Evolutionary conservation across 176 grass and related monocot species (phyloP).

Genomic region (Eragrostis curvula): DNA sequence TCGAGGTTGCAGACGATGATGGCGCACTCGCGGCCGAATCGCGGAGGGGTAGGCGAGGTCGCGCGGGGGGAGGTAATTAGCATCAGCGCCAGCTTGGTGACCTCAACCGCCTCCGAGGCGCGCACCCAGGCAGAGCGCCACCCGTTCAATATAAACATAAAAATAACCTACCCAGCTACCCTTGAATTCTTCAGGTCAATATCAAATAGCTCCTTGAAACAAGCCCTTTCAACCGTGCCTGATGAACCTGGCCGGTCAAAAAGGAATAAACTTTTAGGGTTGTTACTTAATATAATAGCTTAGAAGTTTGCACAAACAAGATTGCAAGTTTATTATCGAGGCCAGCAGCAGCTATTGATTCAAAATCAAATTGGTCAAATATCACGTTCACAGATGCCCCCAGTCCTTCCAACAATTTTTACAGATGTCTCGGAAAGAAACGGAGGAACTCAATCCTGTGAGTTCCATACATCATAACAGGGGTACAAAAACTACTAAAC

Average conservation of each 20-base stretch:
- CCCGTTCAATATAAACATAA: not conserved
- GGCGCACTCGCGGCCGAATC: too few species aligned
- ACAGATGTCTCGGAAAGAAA: conserved; percentile 83
- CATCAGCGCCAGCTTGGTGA: too few species aligned
- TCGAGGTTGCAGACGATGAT: too few species aligned
- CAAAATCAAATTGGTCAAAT: conserved; percentile 95
- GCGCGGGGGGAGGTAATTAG: too few species aligned
- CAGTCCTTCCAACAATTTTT: conserved; percentile 88
- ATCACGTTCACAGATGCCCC: conserved; percentile 65
- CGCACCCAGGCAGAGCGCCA: too few species aligned
- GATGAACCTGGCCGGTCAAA: conserved; percentile 96
- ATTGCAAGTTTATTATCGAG: conserved; percentile 9
- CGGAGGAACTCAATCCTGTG: conserved; percentile 94
- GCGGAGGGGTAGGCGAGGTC: too few species aligned
- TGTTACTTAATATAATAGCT: not conserved
- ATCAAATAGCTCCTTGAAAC: conserved; percentile 95
- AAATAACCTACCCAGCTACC: too few species aligned
- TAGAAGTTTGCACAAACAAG: conserved; percentile 27
- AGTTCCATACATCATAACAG: conserved; percentile 13
- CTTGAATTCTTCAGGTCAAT: conserved; percentile 99
- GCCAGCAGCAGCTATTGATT: too few species aligned
- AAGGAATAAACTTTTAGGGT: conserved; percentile 47
- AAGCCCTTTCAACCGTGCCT: conserved; percentile 85
- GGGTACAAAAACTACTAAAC: not conserved
- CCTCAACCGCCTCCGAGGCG: too few species aligned